These are phyloP conservation scores for Cyberlindnera mississippiensis DNA, from an alignment of 805 yeast species.

Conservation along the genomic window DNA sequence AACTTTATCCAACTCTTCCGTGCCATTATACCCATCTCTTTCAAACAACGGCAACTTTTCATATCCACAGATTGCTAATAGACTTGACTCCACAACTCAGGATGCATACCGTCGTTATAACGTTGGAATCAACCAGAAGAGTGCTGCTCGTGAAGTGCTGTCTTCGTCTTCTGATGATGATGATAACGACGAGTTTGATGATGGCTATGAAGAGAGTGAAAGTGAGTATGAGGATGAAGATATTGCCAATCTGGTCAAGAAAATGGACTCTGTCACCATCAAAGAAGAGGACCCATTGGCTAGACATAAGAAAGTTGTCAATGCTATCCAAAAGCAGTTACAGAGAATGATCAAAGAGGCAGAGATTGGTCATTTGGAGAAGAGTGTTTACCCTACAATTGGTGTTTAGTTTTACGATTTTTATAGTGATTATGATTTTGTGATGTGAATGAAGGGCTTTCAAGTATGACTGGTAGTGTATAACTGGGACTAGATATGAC, in stretches of 20 bases:
- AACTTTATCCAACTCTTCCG: constrained; percentile 2
- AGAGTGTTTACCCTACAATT: no score
- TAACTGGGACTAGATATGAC: no score
- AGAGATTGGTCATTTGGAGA: no score
- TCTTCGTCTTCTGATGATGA: constrained; percentile 6
- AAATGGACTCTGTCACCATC: constrained; percentile 10
- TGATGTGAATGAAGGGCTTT: no score
- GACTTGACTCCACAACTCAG: constrained; percentile 23
- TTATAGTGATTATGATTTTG: no score
- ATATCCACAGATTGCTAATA: constrained; percentile 31
- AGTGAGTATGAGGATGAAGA: constrained; percentile 20
- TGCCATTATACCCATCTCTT: constrained; percentile 24
- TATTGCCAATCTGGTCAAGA: constrained; percentile 8
- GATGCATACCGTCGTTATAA: constrained; percentile 30
- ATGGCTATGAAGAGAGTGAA: constrained; percentile 17
- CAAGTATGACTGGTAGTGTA: no score
- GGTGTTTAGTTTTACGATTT: no score
- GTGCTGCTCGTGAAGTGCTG: constrained; percentile 19
- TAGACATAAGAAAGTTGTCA: constrained; percentile 22
- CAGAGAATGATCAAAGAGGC: constrained; percentile 10
- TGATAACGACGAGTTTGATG: constrained; percentile 12
- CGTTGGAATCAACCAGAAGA: constrained; percentile 35
- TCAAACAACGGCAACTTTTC: constrained; percentile 15
- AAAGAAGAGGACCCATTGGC: constrained; percentile 7
- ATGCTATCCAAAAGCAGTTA: constrained; percentile 18